Base-by-base conservation (phyloP, 1,284 basidiomycete species). In the Ganoderma leucocontextum region DNA sequence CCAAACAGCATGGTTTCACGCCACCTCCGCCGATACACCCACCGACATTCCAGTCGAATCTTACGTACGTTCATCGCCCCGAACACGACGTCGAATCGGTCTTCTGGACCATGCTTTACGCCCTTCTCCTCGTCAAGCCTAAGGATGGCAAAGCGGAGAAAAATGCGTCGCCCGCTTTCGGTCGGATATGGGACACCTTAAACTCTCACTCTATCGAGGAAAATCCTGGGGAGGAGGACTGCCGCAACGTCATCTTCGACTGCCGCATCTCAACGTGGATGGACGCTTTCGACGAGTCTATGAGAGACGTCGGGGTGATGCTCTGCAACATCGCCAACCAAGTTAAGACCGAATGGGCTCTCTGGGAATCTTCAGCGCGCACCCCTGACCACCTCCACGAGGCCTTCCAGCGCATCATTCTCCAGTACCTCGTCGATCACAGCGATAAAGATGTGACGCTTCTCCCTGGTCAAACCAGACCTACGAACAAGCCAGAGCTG, bases 11-110 rank as follows among this genome's bases (percentile, higher is more conserved):
- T 13, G 58, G 58, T 10, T 36, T 36, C 38, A 4, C 8, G 5
- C 38, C 58, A 2, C 58, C 58, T 12, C n/a, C 38, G 19, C 19
- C 19, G 25, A 29, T 29, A 7, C 10, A 15, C 22, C 49, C 8
- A 10, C 17, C 19, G 5, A 22, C 2, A 2, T 25, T 25, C 38
- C 7, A 38, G 36, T 8, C 39, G 36, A 10, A 39, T 25, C 10
- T 39, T 17, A 5, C n/a, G 13, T 60, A 13, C 22, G 13, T 41
- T 36, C 58, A 29, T 25, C 58, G 58, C n/a, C 36, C 58, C 38
- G 58, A 60, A 42, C 39, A 60, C 58, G 58, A 60, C 39, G 58
- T 60, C 22, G 58, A 60, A 17, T 60, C 58, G 2, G 22, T 60
- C 19, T 60, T 39, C 38, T 60, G 58, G 58, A 9, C 58, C 22